phyloP scores from a whole-genome alignment of 2,329 filamentous ascomycete species.

The Aspergillus brasiliensis region DNA sequence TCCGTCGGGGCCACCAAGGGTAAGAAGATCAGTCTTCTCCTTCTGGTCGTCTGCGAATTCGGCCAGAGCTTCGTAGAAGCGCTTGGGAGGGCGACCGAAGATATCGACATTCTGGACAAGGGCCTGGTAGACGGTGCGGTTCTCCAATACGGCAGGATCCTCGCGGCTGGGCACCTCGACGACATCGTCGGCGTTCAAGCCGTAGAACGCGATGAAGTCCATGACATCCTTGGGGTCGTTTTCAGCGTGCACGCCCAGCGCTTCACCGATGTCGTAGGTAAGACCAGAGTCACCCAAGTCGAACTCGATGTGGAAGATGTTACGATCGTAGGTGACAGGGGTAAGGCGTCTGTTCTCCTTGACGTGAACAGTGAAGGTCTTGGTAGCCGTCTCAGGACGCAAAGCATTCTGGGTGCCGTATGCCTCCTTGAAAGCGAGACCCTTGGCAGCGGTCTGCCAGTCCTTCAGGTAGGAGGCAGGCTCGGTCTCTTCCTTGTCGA shows the following conservation, averaged over 20 bases:
- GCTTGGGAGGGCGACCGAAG: constrained; percentile 94
- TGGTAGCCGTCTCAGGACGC: constrained; percentile 81
- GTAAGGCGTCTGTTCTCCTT: constrained; percentile 95
- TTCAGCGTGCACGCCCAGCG: constrained; percentile 92
- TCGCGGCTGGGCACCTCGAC: constrained; percentile 92
- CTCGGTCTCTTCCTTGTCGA: constrained; percentile 75
- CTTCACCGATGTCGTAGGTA: constrained; percentile 96
- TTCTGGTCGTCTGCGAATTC: constrained; percentile 81
- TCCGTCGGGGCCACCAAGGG: constrained; percentile 75
- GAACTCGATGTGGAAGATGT: constrained; percentile 99
- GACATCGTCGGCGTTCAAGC: constrained; percentile 76
- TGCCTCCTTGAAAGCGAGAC: constrained; percentile 90
- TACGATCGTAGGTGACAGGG: constrained; percentile 84
- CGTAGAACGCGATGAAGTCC: constrained; percentile 88
- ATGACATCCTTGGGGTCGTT: constrained; percentile 79
- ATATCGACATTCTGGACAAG: constrained; percentile 93
- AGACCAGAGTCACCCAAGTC: constrained; percentile 89
- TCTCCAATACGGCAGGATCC: constrained; percentile 71
- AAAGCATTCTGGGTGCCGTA: constrained; percentile 73
- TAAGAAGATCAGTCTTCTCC: constrained; percentile 77
- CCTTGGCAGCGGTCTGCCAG: constrained; percentile 85
- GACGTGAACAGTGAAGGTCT: constrained; percentile 85
- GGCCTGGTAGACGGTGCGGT: constrained; percentile 89
- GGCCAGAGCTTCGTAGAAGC: constrained; percentile 91
- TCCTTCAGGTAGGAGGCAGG: constrained; percentile 66